Evolutionary conservation across 305 asterid genomes (phyloP), one percentile per base, ranked within the genome.

Genomic region (Solanum hybrid): DNA sequence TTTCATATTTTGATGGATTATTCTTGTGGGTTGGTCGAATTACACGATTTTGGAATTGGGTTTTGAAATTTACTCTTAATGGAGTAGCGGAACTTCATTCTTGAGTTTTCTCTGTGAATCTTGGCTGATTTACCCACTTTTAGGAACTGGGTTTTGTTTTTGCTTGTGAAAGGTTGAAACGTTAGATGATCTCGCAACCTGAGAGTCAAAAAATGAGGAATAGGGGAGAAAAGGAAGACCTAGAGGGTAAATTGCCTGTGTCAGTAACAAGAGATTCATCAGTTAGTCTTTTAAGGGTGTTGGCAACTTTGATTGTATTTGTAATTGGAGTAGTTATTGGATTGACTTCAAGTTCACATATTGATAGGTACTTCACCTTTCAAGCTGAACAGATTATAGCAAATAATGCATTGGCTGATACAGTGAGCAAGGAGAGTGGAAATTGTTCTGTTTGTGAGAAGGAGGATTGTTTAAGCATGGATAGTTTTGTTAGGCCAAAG

Each of bases 291-390:
- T 69, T 97, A 37, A 94, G 92, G 92, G 89, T 96, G 87, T 86
- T 97, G 76, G 78, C 94, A 10, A 75, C 91, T 88, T 92, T 97
- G 93, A 96, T 96, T 42, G 90, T 96, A 38, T 96, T 97, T 88
- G 98, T 96, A 29, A 92, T 93, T 66, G 99, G 99, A 40, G 94
- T 97, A 90, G 97, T 96, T 86, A 91, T 96, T 92, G 99, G 99
- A 40, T 87, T 97, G 89, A 93, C 94, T 88, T 96, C 98, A 60
- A 96, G 98, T 89, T 95, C 99, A 29, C 97, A 97, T 91, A 92
- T 97, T 40, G 93, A 92, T 91, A 92, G 94, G 82, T 97, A 93
- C 90, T 93, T 97, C 37, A 90, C 92, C 26, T 91, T 93, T 88
- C 95, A 92, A 85, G 85, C 91, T 29, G 94, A 92, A 76, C 93